Base-by-base conservation (phyloP, 495 filamentous ascomycete genomes). In the Aspergillus saccharolyticus region DNA sequence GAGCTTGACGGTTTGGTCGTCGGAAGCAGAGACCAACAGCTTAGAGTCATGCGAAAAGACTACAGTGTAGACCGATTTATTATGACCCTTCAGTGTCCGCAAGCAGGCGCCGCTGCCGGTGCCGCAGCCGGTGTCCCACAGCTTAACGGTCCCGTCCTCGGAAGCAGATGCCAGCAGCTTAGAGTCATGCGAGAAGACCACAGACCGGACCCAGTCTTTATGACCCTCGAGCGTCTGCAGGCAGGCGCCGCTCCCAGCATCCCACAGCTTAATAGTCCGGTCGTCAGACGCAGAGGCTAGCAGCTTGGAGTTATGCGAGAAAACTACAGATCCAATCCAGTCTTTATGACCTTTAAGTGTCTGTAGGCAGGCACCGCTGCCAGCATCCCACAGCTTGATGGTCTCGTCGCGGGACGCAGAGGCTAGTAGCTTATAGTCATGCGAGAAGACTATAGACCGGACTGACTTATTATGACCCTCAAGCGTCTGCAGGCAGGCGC, bases 1-100 rank as follows among this genome's bases (percentile, higher is more conserved):
- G 1, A 71, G 17, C 45, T 63, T 50, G 3, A 68, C 43, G 43
- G 60, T 62, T 0, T 45, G 12, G 55, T 68, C 65, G 47, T 49
- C 10, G 1, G 52, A 63, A 24, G 20, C 52, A 45, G 60, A 65
- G 15, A 49, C 62, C 10, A 55, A 42, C 1, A 4, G 12, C 2
- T 10, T n/a, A 16, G 42, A 18, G 9, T 46, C 42, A 17, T 15
- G 18, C 15, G 42, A 55, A 19, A 55, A 55, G 17, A 21, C 53
- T 4, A 55, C 3, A 0, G 19, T 46, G 9, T 45, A 17, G 46
- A 55, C 21, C n/a, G 1, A 46, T 6, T 20, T 16, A n/a, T 42
- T 33, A 55, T 55, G 19, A 5, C 53, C 53, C 30, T 45, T 5
- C 0, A 55, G 42, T 3, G 9, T 28, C 9, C 9, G 9, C 9